These are phyloP conservation scores for Colletotrichum lindemuthianum DNA, from an alignment of 2,329 filamentous ascomycete genomes.

Conservation along the genomic window DNA sequence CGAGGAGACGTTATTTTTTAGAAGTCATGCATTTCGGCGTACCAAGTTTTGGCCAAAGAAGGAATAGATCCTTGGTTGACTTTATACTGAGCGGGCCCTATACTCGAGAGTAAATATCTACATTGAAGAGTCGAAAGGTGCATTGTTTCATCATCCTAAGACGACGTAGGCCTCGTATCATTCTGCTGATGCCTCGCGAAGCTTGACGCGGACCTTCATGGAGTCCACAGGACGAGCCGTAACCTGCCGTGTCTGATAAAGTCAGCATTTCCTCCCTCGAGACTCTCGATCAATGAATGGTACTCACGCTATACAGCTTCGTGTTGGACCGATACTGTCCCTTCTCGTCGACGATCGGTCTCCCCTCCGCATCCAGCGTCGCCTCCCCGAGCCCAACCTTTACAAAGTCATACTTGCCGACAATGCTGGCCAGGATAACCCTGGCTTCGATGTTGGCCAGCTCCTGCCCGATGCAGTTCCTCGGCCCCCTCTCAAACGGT, in stretches of 20 bases:
- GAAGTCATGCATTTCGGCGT: background rate
- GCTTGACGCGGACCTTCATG: too few relatives aligned
- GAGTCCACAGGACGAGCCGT: slow-evolving; percentile 19
- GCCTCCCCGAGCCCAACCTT: slow-evolving; percentile 37
- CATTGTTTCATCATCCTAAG: background rate
- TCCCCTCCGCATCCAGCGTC: slow-evolving; percentile 29
- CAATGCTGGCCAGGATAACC: slow-evolving; percentile 52
- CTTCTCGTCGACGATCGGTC: slow-evolving; percentile 33
- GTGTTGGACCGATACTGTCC: slow-evolving; percentile 33
- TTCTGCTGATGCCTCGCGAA: too few relatives aligned
- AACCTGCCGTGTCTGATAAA: slow-evolving; percentile 31
- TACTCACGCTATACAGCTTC: slow-evolving; percentile 35
- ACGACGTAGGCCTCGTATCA: too few relatives aligned
- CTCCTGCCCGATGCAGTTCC: slow-evolving; percentile 66
- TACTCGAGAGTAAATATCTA: too few relatives aligned
- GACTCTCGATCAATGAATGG: too few relatives aligned
- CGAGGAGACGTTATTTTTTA: too few relatives aligned
- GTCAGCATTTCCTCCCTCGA: background rate
- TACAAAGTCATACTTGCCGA: slow-evolving; percentile 36
- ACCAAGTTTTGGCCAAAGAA: background rate
- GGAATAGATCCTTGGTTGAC: background rate
- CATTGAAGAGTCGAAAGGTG: too few relatives aligned
- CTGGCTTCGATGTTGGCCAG: slow-evolving; percentile 64
- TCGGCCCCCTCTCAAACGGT: slow-evolving; percentile 62
- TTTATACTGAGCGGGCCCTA: too few relatives aligned